Percentiles rank a stretch among this genome's conserved stretches.
Evolutionary conservation across 768 basidiomycete genomes (phyloP).

Genomic region (Naematelia aurantialba): DNA sequence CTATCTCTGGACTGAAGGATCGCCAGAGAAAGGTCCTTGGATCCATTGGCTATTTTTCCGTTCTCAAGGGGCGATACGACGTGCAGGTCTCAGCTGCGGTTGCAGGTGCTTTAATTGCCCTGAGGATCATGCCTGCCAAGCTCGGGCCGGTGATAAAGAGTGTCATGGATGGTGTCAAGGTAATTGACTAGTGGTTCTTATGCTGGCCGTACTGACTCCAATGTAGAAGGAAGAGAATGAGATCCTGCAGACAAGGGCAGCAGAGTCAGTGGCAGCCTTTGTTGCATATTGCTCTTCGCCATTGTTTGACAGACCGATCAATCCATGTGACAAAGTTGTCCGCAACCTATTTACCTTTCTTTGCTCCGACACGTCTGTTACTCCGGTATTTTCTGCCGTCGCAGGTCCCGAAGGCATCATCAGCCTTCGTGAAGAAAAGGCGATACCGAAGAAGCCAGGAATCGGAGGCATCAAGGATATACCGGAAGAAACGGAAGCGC

Average conservation of each 20-base stretch:
- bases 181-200: constrained; percentile 45
- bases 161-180: constrained; percentile 97
- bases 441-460: constrained; percentile 16
- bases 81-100: constrained; percentile 82
- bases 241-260: constrained; percentile 83
- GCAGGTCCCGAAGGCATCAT: constrained; percentile 62
- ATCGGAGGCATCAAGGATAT: constrained; percentile 21
- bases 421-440: constrained; percentile 57
- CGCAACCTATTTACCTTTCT: constrained; percentile 96
- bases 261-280: constrained; percentile 78
- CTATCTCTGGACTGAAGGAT: constrained; percentile 69
- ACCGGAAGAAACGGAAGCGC: constrained; percentile 55
- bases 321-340: constrained; percentile 92
- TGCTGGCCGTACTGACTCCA: background rate
- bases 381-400: constrained; percentile 71
- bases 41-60: constrained; percentile 73
- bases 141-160: constrained; percentile 94
- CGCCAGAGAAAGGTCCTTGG: constrained; percentile 65
- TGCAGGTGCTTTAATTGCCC: constrained; percentile 84
- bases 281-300: constrained; percentile 70
- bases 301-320: constrained; percentile 61
- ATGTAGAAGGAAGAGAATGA: constrained; percentile 66
- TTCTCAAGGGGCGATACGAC: constrained; percentile 80
- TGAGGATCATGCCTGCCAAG: constrained; percentile 81
- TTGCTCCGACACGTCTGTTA: constrained; percentile 83